These are phyloP conservation scores for Crassisporium funariophilum DNA, from an alignment of 768 basidiomycete species.

Conservation along the genomic window DNA sequence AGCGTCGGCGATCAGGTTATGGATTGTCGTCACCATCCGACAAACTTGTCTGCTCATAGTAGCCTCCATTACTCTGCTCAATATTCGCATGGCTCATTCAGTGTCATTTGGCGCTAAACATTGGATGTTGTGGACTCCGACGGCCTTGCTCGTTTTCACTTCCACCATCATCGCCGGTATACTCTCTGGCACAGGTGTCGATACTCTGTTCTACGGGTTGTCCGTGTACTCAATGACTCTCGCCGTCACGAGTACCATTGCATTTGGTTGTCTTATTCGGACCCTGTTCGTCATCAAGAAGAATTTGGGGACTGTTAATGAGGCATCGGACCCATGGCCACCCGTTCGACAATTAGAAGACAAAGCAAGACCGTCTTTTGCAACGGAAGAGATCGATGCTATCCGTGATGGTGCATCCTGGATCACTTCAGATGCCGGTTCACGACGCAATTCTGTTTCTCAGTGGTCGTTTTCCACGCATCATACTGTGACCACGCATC, in stretches of 20 bases:
- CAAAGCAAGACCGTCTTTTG: constrained; percentile 62
- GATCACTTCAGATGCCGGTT: constrained; percentile 70
- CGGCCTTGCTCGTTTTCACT: constrained; percentile 50
- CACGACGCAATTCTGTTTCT: constrained; percentile 59
- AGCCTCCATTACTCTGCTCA: constrained; percentile 60
- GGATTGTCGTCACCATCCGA: constrained; percentile 66
- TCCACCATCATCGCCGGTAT: constrained; percentile 64
- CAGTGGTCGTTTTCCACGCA: constrained; percentile 77
- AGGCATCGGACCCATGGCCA: constrained; percentile 61
- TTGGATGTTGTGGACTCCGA: constrained; percentile 76
- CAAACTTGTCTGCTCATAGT: constrained; percentile 71
- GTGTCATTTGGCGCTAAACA: constrained; percentile 70
- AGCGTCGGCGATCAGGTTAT: constrained; percentile 60
- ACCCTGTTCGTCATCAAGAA: constrained; percentile 68
- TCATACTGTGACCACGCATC: constrained; percentile 43
- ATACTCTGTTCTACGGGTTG: constrained; percentile 62
- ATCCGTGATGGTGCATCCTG: constrained; percentile 79
- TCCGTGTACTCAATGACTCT: constrained; percentile 57
- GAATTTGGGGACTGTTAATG: constrained; percentile 58
- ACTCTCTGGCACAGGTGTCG: constrained; percentile 53
- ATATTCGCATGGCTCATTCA: constrained; percentile 70
- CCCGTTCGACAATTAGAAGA: constrained; percentile 53
- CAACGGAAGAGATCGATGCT: constrained; percentile 71
- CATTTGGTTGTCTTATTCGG: constrained; percentile 60
- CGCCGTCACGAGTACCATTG: constrained; percentile 51